Conservation (phyloP, 306 rosid genomes). For the Vigna radiata region DNA sequence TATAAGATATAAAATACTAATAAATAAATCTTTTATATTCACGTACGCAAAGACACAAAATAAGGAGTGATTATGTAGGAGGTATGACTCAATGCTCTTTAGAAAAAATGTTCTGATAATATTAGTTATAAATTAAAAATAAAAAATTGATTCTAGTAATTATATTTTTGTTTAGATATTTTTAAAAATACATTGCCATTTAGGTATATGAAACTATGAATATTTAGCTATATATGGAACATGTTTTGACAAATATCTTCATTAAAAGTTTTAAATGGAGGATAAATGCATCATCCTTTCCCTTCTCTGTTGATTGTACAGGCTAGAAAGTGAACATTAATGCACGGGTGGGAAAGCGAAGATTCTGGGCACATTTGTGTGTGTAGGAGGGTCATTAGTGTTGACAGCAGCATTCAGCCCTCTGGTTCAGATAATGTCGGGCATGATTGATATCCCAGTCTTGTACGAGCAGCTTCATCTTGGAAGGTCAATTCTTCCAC, state of each 20-base stretch:
- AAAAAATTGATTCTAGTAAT: not conserved
- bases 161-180: not conserved
- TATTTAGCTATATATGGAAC: not conserved
- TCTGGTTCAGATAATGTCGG: conserved; percentile 84
- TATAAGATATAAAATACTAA: not conserved
- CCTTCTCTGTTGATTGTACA: conserved; percentile 40
- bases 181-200: conserved; percentile 55
- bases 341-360: conserved; percentile 79
- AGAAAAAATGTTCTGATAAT: not conserved
- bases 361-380: conserved; percentile 72
- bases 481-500: conserved; percentile 53
- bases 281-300: conserved; percentile 11
- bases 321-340: conserved; percentile 77
- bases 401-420: conserved; percentile 91
- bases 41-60: not conserved
- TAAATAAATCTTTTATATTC: conserved; percentile 5
- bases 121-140: too few relatives aligned
- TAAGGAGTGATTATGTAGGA: not conserved
- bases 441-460: conserved; percentile 75
- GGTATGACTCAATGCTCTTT: conserved; percentile 24
- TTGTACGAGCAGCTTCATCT: conserved; percentile 78
- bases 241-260: too few relatives aligned
- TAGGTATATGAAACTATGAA: conserved; percentile 55
- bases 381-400: conserved; percentile 72
- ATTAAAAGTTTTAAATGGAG: not conserved